Conservation (phyloP, 805 yeast genomes). For the Candida jianshihensis region DNA sequence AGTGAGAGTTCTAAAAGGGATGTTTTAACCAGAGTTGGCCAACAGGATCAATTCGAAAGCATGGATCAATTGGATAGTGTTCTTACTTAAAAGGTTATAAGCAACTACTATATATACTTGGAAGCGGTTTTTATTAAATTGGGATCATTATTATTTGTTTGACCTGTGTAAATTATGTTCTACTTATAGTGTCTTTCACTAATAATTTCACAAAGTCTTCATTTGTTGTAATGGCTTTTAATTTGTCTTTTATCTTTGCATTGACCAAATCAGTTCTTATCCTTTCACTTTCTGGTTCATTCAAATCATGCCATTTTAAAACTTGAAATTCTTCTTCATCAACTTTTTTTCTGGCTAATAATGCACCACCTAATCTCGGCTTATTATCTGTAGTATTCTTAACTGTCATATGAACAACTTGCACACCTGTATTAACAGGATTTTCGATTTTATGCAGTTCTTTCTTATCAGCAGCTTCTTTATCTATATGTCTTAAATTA, state of each 20-base stretch:
- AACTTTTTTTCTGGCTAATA: conserved; percentile 52
- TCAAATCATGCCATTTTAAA: conserved; percentile 40
- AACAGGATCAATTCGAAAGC: conserved; percentile 82
- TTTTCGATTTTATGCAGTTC: conserved; percentile 34
- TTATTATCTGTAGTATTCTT: conserved; percentile 51
- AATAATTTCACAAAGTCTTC: conserved; percentile 27
- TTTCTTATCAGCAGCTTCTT: conserved; percentile 38
- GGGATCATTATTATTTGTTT: neutral
- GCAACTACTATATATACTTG: neutral
- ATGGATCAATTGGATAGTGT: conserved; percentile 54
- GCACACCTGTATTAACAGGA: conserved; percentile 33
- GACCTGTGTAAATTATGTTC: too few relatives aligned
- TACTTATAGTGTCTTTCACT: conserved; percentile 21
- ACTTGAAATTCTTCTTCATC: conserved; percentile 49
- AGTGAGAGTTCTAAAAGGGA: conserved; percentile 80
- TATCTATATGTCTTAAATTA: conserved; percentile 72
- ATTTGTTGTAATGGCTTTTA: conserved; percentile 21
- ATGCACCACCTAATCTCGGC: conserved; percentile 63
- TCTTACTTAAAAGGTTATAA: conserved; percentile 19
- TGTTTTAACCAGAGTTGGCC: conserved; percentile 66
- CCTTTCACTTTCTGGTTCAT: conserved; percentile 24
- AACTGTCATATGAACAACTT: conserved; percentile 73
- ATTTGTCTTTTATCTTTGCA: conserved; percentile 18
- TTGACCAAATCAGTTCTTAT: conserved; percentile 20
- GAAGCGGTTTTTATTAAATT: neutral